Conservation (phyloP, 169 alveolate species). For the Eimeria praecox region DNA sequence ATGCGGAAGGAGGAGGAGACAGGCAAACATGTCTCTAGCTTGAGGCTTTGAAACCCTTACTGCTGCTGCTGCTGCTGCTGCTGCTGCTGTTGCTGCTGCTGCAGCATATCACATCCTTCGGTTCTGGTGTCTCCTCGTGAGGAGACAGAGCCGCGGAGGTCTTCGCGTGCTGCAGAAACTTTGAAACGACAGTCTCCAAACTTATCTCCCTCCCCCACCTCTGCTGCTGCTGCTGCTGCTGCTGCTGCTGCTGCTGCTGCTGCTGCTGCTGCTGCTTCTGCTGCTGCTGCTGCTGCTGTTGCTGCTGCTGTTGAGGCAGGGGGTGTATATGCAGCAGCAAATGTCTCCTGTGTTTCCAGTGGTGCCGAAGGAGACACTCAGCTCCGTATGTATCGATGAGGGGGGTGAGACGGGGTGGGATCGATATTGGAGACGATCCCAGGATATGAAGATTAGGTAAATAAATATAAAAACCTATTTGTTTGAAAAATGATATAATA, state of each 20-base stretch:
- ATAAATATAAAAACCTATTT: background rate
- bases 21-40: background rate
- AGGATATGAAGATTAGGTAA: background rate
- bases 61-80: slow-evolving; percentile 1
- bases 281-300: slow-evolving; percentile 53
- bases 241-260: slow-evolving; percentile 19
- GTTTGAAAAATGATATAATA: no score
- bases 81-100: slow-evolving; percentile 47
- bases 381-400: background rate
- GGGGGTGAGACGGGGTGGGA: background rate
- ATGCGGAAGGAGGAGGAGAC: background rate
- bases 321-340: slow-evolving; percentile 5
- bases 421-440: background rate
- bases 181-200: background rate
- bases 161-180: background rate
- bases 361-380: slow-evolving; percentile 43
- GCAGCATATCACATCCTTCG: background rate
- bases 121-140: background rate
- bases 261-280: slow-evolving; percentile 25
- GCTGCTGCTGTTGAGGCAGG: background rate
- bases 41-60: background rate
- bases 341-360: slow-evolving; percentile 37
- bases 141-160: background rate
- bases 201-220: background rate
- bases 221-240: slow-evolving; percentile 59